Percentiles rank a stretch among this genome's conserved stretches.
Conservation (phyloP, 176 grass and related monocot genomes). For the Avena eriantha region DNA sequence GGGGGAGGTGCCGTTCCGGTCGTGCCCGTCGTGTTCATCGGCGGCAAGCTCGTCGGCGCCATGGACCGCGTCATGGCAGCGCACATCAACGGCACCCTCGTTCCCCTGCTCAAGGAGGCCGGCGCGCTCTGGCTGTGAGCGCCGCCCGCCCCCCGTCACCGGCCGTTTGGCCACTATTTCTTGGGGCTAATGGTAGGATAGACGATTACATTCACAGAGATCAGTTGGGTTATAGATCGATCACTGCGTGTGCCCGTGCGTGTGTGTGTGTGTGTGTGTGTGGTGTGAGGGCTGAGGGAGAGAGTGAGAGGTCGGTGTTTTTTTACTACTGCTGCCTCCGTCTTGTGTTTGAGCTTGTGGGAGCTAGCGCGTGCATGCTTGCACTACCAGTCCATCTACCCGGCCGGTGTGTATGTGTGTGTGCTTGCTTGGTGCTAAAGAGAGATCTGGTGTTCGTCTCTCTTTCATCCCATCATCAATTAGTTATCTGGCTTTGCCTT, state of each 20-base stretch:
- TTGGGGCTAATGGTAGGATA: conserved; percentile 28
- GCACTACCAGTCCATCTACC: not conserved
- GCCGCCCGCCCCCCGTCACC: not conserved
- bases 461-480: conserved; percentile 39
- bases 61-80: conserved; percentile 98
- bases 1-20: conserved; percentile 29
- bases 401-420: not conserved
- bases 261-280: not conserved
- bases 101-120: conserved; percentile 92
- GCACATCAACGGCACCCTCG: conserved; percentile 93
- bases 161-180: not conserved
- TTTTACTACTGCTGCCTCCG: conserved; percentile 62
- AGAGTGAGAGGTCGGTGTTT: conserved; percentile 60
- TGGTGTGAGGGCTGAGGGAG: not conserved
- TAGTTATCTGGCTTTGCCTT: conserved; percentile 43
- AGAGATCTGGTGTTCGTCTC: conserved; percentile 42
- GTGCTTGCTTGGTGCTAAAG: conserved; percentile 39
- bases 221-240: conserved; percentile 48
- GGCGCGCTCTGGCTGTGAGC: conserved; percentile 94
- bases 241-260: conserved; percentile 11
- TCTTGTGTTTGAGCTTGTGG: conserved; percentile 47
- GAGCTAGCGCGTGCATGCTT: conserved; percentile 31
- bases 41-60: conserved; percentile 87
- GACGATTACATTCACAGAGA: conserved; percentile 48
- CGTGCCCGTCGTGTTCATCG: conserved; percentile 87